Conservation (phyloP, 768 basidiomycete genomes). For the Lactarius sanguifluus region DNA sequence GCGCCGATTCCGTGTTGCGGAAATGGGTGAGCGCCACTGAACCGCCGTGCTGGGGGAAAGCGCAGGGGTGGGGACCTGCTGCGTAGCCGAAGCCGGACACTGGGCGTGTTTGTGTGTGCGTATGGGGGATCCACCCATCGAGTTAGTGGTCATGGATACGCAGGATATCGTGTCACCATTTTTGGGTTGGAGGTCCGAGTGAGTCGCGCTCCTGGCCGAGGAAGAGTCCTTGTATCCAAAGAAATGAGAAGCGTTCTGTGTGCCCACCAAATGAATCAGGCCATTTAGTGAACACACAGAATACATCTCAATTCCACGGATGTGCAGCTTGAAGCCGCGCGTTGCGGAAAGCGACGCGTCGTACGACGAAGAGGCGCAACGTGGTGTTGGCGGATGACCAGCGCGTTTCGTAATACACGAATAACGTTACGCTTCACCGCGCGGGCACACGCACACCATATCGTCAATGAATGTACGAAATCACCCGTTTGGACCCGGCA, state of each 20-base stretch:
- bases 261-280: not conserved
- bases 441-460: conserved; percentile 22
- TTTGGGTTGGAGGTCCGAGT: not conserved
- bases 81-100: too few relatives aligned
- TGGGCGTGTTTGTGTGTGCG: not conserved
- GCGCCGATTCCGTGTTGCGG: conserved; percentile 9
- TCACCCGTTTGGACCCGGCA: conserved; percentile 7
- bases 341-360: conserved; percentile 1
- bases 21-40: not conserved
- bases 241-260: not conserved
- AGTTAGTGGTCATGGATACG: conserved; percentile 17
- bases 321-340: conserved; percentile 21
- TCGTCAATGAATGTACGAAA: conserved; percentile 15
- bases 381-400: conserved; percentile 20
- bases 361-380: conserved; percentile 19
- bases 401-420: conserved; percentile 17
- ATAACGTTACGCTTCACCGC: conserved; percentile 12
- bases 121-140: conserved; percentile 18
- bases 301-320: not conserved
- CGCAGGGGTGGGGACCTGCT: not conserved
- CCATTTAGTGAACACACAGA: conserved; percentile 1
- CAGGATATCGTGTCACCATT: conserved; percentile 18
- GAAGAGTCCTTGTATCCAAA: conserved; percentile 7
- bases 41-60: not conserved
- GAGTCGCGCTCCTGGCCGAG: not conserved